Evolutionary conservation across 345 rosid species (phyloP).

Genomic region (Brassica rapa): DNA sequence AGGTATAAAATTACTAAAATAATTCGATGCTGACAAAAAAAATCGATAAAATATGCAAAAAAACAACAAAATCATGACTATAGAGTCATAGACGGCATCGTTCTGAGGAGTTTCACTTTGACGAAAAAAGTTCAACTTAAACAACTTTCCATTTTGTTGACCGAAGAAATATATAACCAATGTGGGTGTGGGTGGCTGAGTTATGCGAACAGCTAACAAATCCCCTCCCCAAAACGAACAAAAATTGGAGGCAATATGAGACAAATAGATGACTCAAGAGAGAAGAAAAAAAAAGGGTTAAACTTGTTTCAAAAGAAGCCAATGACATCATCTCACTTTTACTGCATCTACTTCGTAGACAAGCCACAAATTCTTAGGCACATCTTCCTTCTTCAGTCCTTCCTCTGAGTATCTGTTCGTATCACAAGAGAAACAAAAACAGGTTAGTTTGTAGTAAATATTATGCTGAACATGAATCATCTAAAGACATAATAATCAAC

Average conservation of each 20-base stretch:
- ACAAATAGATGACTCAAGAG: not conserved
- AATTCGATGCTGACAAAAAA: no score
- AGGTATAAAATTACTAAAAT: no score
- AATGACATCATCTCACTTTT: conserved; percentile 47
- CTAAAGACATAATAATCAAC: not conserved
- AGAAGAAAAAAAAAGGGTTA: not conserved
- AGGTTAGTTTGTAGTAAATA: not conserved
- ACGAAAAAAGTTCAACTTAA: not conserved
- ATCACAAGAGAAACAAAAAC: conserved; percentile 16
- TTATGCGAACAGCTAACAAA: not conserved
- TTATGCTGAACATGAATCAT: conserved; percentile 4
- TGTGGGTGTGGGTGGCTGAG: not conserved
- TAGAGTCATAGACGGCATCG: conserved; percentile 51
- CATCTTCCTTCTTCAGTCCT: conserved; percentile 46
- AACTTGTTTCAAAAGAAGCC: not conserved
- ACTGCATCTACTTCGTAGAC: conserved; percentile 70
- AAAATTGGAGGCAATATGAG: not conserved
- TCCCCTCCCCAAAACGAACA: conserved; percentile 83
- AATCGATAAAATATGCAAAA: no score
- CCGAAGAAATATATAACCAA: not conserved
- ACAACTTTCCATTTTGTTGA: not conserved
- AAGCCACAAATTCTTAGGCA: conserved; percentile 77
- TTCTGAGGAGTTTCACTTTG: not conserved
- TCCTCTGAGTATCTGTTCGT: conserved; percentile 51
- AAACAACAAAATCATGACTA: conserved; percentile 8